Evolutionary conservation across 306 rosid species (phyloP).

Genomic region (Quercus agrifolia): DNA sequence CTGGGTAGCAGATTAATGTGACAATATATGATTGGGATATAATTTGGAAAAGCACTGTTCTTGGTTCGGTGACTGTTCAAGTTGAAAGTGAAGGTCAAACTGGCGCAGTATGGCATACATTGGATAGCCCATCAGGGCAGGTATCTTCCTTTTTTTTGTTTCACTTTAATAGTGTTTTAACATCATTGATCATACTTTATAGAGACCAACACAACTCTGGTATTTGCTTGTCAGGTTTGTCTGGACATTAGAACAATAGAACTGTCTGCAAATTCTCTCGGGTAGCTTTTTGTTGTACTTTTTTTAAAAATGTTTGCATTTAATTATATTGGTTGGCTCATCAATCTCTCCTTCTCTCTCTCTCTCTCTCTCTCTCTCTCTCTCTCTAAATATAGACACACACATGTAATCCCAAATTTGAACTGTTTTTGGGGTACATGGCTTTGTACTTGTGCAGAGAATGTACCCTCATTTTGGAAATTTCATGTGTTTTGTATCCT

Average conservation of each 20-base stretch:
- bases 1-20: slow-evolving; percentile 72
- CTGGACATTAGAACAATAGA: slow-evolving; percentile 74
- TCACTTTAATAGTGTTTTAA: slow-evolving; percentile 7
- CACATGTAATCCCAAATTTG: no score
- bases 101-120: slow-evolving; percentile 82
- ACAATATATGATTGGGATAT: slow-evolving; percentile 99
- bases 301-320: background rate
- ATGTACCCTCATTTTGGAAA: background rate
- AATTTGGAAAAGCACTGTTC: slow-evolving; percentile 95
- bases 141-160: slow-evolving; percentile 37
- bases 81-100: slow-evolving; percentile 90
- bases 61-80: slow-evolving; percentile 90
- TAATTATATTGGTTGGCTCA: background rate
- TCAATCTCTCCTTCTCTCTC: no score
- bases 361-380: background rate
- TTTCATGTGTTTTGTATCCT: background rate
- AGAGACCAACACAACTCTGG: slow-evolving; percentile 23
- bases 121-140: slow-evolving; percentile 95
- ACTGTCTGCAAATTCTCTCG: slow-evolving; percentile 54
- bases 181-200: slow-evolving; percentile 12
- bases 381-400: background rate
- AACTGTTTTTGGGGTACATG: background rate
- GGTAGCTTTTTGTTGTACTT: slow-evolving; percentile 44
- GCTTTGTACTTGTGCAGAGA: background rate
- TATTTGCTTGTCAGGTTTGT: slow-evolving; percentile 73